phyloP scores from a whole-genome alignment of 768 basidiomycete species.

The Suillus tomentosus region DNA sequence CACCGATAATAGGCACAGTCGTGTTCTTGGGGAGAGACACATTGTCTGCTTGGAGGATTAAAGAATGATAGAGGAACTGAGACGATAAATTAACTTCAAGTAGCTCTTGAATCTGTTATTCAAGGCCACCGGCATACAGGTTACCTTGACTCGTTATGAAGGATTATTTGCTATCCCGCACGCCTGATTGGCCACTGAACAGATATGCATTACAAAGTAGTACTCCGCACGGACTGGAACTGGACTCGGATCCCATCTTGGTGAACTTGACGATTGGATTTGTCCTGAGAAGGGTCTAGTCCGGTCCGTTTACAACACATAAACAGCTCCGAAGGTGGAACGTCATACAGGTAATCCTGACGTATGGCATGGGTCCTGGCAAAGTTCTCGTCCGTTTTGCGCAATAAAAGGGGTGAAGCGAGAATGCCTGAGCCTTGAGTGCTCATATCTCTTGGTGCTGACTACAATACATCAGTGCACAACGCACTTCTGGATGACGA shows the following conservation, averaged over 20 bases:
- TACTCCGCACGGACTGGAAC: not conserved
- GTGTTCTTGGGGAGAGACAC: conserved; percentile 19
- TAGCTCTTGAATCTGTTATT: not conserved
- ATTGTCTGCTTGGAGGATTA: conserved; percentile 1
- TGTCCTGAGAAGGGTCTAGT: not conserved
- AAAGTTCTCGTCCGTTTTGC: not conserved
- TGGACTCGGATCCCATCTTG: not conserved
- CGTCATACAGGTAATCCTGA: no score
- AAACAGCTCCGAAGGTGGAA: not conserved
- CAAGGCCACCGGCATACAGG: not conserved
- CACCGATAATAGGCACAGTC: conserved; percentile 52
- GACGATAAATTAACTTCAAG: not conserved
- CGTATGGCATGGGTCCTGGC: not conserved
- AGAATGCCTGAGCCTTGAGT: not conserved
- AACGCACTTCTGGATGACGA: not conserved
- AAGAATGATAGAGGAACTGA: not conserved
- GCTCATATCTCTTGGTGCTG: not conserved
- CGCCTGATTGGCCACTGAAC: not conserved
- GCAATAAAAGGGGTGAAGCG: not conserved
- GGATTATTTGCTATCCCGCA: not conserved
- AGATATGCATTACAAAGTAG: no score
- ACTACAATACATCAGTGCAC: not conserved
- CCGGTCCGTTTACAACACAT: not conserved
- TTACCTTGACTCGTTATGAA: not conserved
- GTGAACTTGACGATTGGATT: not conserved